These are phyloP conservation scores for Triadica sebifera DNA, from an alignment of 345 rosid species.

Conservation along the genomic window DNA sequence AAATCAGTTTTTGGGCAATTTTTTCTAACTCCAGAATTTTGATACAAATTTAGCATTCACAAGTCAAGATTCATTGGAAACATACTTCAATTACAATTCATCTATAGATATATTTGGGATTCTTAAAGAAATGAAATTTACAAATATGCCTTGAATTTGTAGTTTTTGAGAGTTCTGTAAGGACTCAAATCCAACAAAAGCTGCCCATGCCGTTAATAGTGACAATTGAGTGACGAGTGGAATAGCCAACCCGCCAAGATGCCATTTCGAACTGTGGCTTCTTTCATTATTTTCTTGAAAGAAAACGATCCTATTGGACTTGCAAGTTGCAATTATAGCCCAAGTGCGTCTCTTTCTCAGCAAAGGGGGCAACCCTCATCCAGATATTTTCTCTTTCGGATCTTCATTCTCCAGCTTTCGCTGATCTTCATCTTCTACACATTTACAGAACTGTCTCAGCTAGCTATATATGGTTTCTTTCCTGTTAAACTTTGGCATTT, in stretches of 20 bases:
- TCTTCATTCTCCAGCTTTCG: neutral
- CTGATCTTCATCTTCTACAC: neutral
- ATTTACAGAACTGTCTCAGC: too few species aligned
- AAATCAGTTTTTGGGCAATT: too few species aligned
- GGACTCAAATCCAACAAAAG: slow-evolving; percentile 13
- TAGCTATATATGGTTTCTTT: too few species aligned
- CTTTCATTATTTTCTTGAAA: neutral
- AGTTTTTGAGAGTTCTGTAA: neutral
- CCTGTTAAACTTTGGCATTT: too few species aligned
- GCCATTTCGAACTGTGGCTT: neutral
- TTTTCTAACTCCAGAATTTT: too few species aligned
- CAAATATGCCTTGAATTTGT: neutral
- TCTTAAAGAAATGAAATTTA: neutral
- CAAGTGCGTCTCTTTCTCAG: neutral
- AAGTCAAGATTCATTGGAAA: too few species aligned
- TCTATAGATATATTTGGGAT: too few species aligned
- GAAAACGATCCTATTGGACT: too few species aligned
- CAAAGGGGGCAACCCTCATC: neutral
- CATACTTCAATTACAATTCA: too few species aligned
- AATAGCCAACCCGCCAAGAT: slow-evolving; percentile 6
- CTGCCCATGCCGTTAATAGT: slow-evolving; percentile 16
- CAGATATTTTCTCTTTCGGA: neutral
- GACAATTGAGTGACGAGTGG: neutral
- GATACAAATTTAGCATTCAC: too few species aligned
- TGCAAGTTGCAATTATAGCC: too few species aligned